phyloP scores from a whole-genome alignment of 805 yeast genomes.

The Pichia gijzeniarum region DNA sequence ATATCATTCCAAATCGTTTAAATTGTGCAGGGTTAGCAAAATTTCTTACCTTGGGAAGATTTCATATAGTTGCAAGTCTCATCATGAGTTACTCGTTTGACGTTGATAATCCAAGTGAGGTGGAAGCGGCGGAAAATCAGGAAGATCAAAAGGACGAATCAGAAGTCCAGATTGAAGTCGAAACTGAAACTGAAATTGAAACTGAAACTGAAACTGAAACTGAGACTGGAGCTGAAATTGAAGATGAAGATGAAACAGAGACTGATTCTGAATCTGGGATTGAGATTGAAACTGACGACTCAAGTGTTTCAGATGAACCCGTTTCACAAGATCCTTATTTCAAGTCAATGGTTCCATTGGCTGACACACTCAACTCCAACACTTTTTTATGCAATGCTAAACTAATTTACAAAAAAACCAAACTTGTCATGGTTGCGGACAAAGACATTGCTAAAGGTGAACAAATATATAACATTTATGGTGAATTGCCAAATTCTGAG shows the following conservation, averaged over 20 bases:
- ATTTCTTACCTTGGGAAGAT: conserved; percentile 45
- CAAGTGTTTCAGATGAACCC: too few species aligned
- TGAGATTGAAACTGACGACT: too few species aligned
- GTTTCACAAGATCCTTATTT: conserved; percentile 31
- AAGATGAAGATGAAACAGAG: too few species aligned
- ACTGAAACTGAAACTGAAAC: conserved; percentile 18
- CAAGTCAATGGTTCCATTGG: conserved; percentile 89
- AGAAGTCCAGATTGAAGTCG: conserved; percentile 11
- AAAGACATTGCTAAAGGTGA: conserved; percentile 54
- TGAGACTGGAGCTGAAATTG: conserved; percentile 18
- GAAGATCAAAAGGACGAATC: conserved; percentile 23
- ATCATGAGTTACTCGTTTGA: conserved; percentile 92
- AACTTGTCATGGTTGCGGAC: conserved; percentile 66
- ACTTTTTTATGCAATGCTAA: conserved; percentile 72
- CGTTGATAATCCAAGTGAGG: conserved; percentile 40
- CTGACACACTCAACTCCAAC: conserved; percentile 87
- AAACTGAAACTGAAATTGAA: conserved; percentile 21
- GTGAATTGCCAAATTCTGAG: conserved; percentile 89
- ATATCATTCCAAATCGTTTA: conserved; percentile 32
- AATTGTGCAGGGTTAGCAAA: conserved; percentile 29
- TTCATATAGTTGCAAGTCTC: conserved; percentile 66
- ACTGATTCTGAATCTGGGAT: too few species aligned
- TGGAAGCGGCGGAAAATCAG: conserved; percentile 25
- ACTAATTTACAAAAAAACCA: conserved; percentile 43
- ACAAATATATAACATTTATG: conserved; percentile 84